A percentile compares a stretch with the other conserved stretches of the same genome.
phyloP scores from a whole-genome alignment of 1,284 basidiomycete species.

The Cryptococcus sp. region DNA sequence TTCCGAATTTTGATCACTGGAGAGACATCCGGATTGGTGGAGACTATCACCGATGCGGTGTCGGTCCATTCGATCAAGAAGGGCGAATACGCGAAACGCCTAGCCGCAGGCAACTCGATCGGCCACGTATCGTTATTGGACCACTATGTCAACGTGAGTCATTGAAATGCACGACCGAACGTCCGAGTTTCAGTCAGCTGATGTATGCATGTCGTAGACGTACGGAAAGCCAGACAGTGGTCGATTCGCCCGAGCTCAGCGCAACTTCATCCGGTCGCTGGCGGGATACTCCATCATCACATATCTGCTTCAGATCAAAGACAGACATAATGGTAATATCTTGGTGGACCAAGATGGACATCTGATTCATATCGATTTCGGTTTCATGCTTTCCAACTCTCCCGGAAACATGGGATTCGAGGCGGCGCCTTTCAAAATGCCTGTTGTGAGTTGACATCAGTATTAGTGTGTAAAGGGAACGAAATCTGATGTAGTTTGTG shows the following conservation, averaged over 20 bases:
- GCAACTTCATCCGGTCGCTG: conserved; percentile 90
- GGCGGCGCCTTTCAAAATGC: conserved; percentile 96
- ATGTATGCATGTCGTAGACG: conserved; percentile 58
- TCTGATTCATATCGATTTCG: conserved; percentile 85
- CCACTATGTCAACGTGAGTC: conserved; percentile 77
- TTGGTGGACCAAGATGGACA: conserved; percentile 93
- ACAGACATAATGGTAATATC: conserved; percentile 98
- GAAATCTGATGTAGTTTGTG: too few species aligned
- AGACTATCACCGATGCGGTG: conserved; percentile 94
- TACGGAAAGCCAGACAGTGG: conserved; percentile 86
- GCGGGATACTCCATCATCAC: conserved; percentile 95
- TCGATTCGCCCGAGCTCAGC: conserved; percentile 79
- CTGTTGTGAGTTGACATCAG: conserved; percentile 55
- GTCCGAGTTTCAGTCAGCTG: background rate
- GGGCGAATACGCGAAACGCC: conserved; percentile 86
- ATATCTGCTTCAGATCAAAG: conserved; percentile 96
- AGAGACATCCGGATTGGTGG: conserved; percentile 86
- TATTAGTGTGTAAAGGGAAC: background rate
- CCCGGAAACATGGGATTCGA: conserved; percentile 98
- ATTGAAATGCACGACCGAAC: too few species aligned
- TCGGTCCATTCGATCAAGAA: conserved; percentile 99
- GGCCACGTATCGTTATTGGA: conserved; percentile 85
- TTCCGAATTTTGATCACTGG: conserved; percentile 92
- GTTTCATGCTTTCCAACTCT: conserved; percentile 96
- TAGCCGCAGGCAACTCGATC: conserved; percentile 70